Conservation (phyloP, 176 grass and related monocot species). For the Cenchrus fungigraminus region DNA sequence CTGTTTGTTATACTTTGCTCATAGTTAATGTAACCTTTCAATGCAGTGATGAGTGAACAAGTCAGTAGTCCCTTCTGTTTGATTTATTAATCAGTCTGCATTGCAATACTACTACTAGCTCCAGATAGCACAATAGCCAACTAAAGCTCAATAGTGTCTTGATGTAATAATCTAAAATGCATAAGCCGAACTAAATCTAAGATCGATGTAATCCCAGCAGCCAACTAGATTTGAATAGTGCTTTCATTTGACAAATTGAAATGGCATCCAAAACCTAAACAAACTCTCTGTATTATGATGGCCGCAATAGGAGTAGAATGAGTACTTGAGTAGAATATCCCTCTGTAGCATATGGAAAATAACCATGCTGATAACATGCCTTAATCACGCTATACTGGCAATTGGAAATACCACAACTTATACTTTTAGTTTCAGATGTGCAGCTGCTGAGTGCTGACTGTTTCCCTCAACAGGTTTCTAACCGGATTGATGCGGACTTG, state of each 20-base stretch:
- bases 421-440: slow-evolving; percentile 5
- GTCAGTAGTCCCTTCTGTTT: not conserved
- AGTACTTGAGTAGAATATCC: not conserved
- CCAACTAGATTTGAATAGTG: not conserved
- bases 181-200: not conserved
- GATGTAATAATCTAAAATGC: not conserved
- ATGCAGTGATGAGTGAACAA: slow-evolving; percentile 17
- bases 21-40: not conserved
- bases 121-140: slow-evolving; percentile 1
- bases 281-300: not conserved
- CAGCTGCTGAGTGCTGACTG: slow-evolving; percentile 27
- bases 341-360: not conserved
- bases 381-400: slow-evolving; percentile 11
- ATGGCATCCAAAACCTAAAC: slow-evolving; percentile 1
- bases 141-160: slow-evolving; percentile 4
- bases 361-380: not conserved
- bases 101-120: not conserved
- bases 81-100: slow-evolving; percentile 1
- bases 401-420: not conserved
- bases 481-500: not conserved
- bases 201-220: not conserved
- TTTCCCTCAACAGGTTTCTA: slow-evolving; percentile 41
- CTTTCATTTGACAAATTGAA: not conserved
- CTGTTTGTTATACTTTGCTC: not conserved
- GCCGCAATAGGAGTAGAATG: not conserved